phyloP scores from a whole-genome alignment of 2,329 filamentous ascomycete genomes.

The Arthrobotrys conoides region DNA sequence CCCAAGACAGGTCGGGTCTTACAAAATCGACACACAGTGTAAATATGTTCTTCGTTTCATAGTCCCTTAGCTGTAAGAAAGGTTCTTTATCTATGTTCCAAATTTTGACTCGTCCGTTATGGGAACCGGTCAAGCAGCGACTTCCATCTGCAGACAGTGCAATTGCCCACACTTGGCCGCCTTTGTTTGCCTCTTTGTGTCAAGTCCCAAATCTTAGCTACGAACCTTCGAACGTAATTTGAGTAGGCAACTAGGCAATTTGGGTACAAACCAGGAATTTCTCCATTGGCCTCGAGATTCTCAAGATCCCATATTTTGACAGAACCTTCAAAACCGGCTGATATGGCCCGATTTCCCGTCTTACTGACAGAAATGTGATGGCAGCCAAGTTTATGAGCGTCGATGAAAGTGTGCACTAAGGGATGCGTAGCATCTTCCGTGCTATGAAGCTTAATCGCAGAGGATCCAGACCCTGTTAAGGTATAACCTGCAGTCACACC shows the following conservation, averaged over 20 bases:
- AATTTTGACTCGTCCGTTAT: slow-evolving; percentile 88
- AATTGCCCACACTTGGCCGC: slow-evolving; percentile 83
- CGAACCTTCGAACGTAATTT: not conserved
- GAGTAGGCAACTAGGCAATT: not conserved
- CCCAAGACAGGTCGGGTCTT: slow-evolving; percentile 61
- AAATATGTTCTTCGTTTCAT: slow-evolving; percentile 94
- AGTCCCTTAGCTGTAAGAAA: slow-evolving; percentile 79
- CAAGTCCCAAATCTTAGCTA: not conserved
- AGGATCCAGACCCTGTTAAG: slow-evolving; percentile 87
- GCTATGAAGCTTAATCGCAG: slow-evolving; percentile 83
- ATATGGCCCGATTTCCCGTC: slow-evolving; percentile 80
- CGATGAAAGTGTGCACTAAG: slow-evolving; percentile 81
- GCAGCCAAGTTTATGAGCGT: slow-evolving; percentile 88
- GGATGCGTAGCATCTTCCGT: slow-evolving; percentile 80
- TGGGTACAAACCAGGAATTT: slow-evolving; percentile 70
- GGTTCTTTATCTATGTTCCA: slow-evolving; percentile 78
- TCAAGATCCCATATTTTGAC: slow-evolving; percentile 83
- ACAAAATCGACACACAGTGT: slow-evolving; percentile 87
- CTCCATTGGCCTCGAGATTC: slow-evolving; percentile 72
- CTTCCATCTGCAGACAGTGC: slow-evolving; percentile 86
- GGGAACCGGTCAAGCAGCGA: slow-evolving; percentile 87
- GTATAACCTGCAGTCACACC: slow-evolving; percentile 81
- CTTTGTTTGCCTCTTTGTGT: slow-evolving; percentile 34
- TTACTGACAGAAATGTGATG: slow-evolving; percentile 84
- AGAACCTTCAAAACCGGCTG: slow-evolving; percentile 89